Conservation (phyloP, 805 yeast genomes). For the Sugiyamaella boreocaroliniensis region DNA sequence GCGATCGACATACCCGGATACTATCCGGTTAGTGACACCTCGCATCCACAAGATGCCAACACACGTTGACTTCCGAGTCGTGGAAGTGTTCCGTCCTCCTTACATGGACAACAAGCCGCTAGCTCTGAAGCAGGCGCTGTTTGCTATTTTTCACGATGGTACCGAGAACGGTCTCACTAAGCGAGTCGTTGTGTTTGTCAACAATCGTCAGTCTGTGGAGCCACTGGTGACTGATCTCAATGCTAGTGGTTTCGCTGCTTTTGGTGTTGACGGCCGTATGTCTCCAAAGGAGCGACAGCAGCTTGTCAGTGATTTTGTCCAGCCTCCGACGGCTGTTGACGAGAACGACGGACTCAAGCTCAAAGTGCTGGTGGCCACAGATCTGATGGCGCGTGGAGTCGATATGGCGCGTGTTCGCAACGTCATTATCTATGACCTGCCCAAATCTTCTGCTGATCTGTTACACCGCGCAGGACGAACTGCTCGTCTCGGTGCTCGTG, state of each 20-base stretch:
- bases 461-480: constrained; percentile 93
- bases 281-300: constrained; percentile 50
- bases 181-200: constrained; percentile 78
- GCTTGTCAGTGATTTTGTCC: constrained; percentile 56
- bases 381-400: constrained; percentile 81
- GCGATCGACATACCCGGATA: constrained; percentile 54
- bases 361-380: constrained; percentile 79
- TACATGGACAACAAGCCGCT: constrained; percentile 77
- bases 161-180: constrained; percentile 72
- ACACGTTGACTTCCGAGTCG: constrained; percentile 60
- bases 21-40: constrained; percentile 66
- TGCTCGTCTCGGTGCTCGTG: constrained; percentile 83
- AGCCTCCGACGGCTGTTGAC: constrained; percentile 26
- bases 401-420: constrained; percentile 78
- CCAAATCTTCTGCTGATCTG: constrained; percentile 75
- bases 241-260: constrained; percentile 50
- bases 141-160: constrained; percentile 78
- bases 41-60: constrained; percentile 78
- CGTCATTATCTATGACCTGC: constrained; percentile 78
- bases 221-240: constrained; percentile 51
- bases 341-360: constrained; percentile 30
- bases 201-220: constrained; percentile 57
- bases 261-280: constrained; percentile 63
- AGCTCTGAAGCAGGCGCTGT: constrained; percentile 81
- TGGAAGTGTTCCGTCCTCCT: constrained; percentile 73